Evolutionary conservation across 345 rosid genomes (phyloP).

Genomic region (Trapa incisa): DNA sequence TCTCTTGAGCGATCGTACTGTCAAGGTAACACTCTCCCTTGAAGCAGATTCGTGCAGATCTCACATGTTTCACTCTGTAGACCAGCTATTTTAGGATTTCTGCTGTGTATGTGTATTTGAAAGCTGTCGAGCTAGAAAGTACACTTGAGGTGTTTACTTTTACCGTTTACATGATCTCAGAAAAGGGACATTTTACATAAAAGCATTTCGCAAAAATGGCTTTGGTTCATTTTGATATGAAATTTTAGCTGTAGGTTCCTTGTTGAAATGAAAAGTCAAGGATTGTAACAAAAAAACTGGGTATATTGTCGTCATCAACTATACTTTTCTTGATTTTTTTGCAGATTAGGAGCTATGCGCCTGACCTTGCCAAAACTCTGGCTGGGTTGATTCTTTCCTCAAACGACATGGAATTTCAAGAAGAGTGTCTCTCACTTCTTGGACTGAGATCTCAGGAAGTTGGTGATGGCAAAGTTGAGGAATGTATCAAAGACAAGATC

Average conservation of each 20-base stretch:
- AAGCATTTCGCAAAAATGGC: neutral
- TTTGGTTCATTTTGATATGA: neutral
- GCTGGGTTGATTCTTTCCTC: conserved; percentile 69
- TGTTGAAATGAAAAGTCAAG: neutral
- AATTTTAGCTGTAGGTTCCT: neutral
- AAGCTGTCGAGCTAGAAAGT: neutral
- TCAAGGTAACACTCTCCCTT: conserved; percentile 34
- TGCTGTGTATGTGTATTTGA: neutral
- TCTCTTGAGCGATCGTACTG: conserved; percentile 62
- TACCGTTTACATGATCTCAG: neutral
- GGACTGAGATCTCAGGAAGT: conserved; percentile 36
- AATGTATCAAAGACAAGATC: conserved; percentile 54
- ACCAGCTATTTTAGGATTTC: neutral
- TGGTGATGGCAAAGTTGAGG: conserved; percentile 31
- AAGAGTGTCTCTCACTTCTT: conserved; percentile 66
- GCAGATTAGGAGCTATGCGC: conserved; percentile 70
- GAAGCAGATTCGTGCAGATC: neutral
- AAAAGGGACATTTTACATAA: neutral
- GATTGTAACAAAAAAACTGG: neutral
- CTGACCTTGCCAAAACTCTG: conserved; percentile 77
- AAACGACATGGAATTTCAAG: conserved; percentile 50
- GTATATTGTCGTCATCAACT: neutral
- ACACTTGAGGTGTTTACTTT: neutral
- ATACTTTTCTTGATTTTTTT: conserved; percentile 1
- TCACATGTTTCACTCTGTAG: neutral